Base-by-base conservation (phyloP, 768 basidiomycete genomes). In the Lactarius vividus region DNA sequence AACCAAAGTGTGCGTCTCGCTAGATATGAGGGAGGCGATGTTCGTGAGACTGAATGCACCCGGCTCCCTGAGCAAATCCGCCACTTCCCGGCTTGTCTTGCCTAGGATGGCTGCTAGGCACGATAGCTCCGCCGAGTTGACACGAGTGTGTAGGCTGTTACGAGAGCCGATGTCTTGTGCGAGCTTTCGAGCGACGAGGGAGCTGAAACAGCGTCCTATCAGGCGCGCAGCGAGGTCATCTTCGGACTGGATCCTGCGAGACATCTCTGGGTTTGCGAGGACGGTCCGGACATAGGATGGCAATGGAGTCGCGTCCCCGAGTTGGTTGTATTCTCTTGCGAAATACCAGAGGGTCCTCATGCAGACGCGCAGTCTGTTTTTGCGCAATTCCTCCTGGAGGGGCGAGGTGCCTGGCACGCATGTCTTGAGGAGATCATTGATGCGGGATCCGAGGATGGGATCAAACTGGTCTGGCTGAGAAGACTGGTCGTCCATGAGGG, bases 311-410 rank as follows among this genome's bases (percentile, higher is more conserved):
- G 16, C 3, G 16, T 40, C 1, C 39, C 15, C 39, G 6, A 10
- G 4, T 4, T 11, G 3, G 2, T 49, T 52, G 26, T 52, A 52
- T 52, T 52, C 49, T 52, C 11, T 26, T 26, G 49, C 44, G 4
- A 42, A 63, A 56, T 52, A 63, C 62, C 62, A 63, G 20, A 63
- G 44, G 23, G 42, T 52, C 44, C 35, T 57, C 31, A 63, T 16
- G 56, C 62, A 63, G 26, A 52, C 4, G 5, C 49, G 49, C 23
- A 52, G 13, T 52, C 49, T 15, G 13, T 26, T 52, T 26, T 13
- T 52, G 2, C 49, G 49, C 23, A 15, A 52, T 26, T 52, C 23
- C 15, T 57, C 62, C 10, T 20, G 33, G 10, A 63, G 56, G 3
- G 56, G 56, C 18, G 62, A 63, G 10, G 26, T 28, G 2, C 55